Evolutionary conservation across 495 filamentous ascomycete species (phyloP), one percentile per base, ranked within the genome.

Genomic region (Aspergillus nanangensis): DNA sequence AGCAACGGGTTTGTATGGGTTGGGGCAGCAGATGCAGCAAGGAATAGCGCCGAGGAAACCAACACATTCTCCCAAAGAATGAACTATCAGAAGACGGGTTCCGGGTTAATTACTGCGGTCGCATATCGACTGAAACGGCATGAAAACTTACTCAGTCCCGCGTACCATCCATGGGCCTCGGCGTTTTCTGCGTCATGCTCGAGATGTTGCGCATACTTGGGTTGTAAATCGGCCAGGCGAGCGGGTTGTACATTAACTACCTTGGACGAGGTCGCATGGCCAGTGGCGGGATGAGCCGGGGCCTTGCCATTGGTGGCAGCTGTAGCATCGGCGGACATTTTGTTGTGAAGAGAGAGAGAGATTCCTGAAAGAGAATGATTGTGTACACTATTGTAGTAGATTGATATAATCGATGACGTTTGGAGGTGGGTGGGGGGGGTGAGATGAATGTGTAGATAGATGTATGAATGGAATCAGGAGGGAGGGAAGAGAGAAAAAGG

Each of bases 1-100:
- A 42, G 73, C 65, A 56, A 96, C 90, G n/a, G 80, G 81, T 74
- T 95, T 95, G 79, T 91, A 98, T 10, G 93, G 93, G 68, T 99
- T 99, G 23, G 94, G 94, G 67, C 88, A 95, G 62, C 80, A 74
- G 67, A 96, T 67, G 68, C 92, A 93, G 80, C 90, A 96, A 1
- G 94, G 94, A 56, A 97, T 78, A 19, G 94, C 90, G 44, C 93
- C 93, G 17, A 86, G 60, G 49, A 79, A 86, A 48, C 93, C 93
- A 53, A 96, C 75, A 55, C 77, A 77, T 39, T 78, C 65, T 53
- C 94, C 93, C 34, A 96, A 71, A 27, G 70, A 69, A 59, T 88
- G 86, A 61, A 95, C 84, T 86, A 53, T 22, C 24, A 17, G 21
- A n/a, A n/a, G n/a, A 18, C 49, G 7, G 53, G 24, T n/a, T n/a